Percentiles rank a stretch among this genome's conserved stretches.
These are phyloP conservation scores for Chaetoceros tenuissimus DNA, from an alignment of 108 stramenopile species.

Conservation along the genomic window DNA sequence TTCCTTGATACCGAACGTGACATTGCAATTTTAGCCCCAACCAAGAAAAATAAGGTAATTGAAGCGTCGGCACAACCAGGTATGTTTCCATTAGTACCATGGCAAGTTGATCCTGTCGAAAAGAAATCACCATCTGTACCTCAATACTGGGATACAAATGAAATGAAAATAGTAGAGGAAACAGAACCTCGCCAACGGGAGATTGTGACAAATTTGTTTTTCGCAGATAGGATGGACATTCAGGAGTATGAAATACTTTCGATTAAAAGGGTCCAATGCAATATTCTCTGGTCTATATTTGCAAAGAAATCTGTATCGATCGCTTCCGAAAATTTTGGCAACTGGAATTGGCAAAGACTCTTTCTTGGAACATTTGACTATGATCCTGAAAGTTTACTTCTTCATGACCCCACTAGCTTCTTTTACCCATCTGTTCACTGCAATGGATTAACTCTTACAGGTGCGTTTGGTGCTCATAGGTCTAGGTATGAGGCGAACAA, in stretches of 20 bases:
- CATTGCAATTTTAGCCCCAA: background rate
- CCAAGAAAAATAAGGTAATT: background rate
- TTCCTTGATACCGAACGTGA: background rate
- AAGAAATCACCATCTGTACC: constrained; percentile 8
- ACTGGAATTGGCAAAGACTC: constrained; percentile 1
- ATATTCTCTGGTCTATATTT: constrained; percentile 14
- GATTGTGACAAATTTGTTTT: constrained; percentile 11
- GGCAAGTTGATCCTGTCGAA: background rate
- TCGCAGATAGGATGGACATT: background rate
- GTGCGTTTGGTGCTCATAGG: too few relatives aligned
- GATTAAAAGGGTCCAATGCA: constrained; percentile 20
- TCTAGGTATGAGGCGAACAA: too few relatives aligned
- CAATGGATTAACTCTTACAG: too few relatives aligned
- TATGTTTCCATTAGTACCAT: background rate
- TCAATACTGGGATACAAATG: constrained; percentile 12
- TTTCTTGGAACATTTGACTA: constrained; percentile 2
- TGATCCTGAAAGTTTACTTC: background rate
- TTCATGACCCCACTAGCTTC: background rate
- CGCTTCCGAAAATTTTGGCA: constrained; percentile 26
- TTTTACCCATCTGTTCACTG: too few relatives aligned
- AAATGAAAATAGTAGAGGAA: constrained; percentile 6
- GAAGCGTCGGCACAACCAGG: background rate
- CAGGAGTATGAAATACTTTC: constrained; percentile 8
- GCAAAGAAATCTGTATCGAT: constrained; percentile 11
- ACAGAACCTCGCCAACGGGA: constrained; percentile 9